Base-by-base conservation (phyloP, 1,284 basidiomycete species). In the Afroboletus lepidellus region DNA sequence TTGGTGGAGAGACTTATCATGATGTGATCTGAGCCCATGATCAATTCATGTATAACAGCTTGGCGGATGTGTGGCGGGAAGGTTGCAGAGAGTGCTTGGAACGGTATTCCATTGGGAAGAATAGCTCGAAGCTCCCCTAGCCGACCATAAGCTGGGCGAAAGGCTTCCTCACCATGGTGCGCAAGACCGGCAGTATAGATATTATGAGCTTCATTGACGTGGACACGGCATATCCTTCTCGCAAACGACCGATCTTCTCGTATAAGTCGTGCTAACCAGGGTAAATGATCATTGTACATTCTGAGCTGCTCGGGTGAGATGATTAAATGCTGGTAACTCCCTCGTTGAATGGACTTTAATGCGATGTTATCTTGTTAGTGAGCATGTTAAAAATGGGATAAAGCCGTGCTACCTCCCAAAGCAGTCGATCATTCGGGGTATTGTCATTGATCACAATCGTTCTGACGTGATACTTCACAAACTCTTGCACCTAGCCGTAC, bases 171-270 rank as follows among this genome's bases (percentile, higher is more conserved):
- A 13, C 37, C 37, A 21, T 39, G 37, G 18, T 18, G 37, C 9
- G 13, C 11, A 12, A 43, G 18, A 18, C 36, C 36, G 8, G 36
- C 37, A 23, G 21, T 52, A 16, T 49, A 33, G 4, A 57, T 55
- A 21, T 48, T 48, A 20, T 55, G 50, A 2, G 50, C 57, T 33
- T 57, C 43, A 32, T 58, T 50, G 20, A 59, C 9, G 24, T 48
- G 38, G 1, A 58, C 45, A 16, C 8, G 23, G 3, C 3, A 1
- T 2, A 59, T 51, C 5, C 23, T 41, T 5, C 39, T 27, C 0
- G 0, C 15, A 12, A 55, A 50, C 1, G 25, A 5, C 0, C 4
- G 27, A 3, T 49, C 29, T 16, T 51, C 18, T n/a, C 38, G 15
- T 12, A 55, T 3, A 8, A 57, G 49, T n/a, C n/a, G 2, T 0